phyloP scores from a whole-genome alignment of 202 grass and related monocot species.

The Schoenoplectus tabernaemontani region DNA sequence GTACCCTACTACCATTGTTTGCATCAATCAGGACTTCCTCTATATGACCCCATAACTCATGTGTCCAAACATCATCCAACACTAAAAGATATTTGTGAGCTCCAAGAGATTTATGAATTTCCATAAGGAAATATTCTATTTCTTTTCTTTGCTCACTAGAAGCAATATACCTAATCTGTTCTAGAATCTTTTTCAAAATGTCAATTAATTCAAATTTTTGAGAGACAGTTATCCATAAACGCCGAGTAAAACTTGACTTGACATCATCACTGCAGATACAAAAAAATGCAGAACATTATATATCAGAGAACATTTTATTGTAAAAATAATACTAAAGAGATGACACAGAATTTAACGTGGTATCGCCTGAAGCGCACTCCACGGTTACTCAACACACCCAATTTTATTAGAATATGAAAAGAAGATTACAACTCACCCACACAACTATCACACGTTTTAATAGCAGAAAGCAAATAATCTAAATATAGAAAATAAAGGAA shows the following conservation, averaged over 20 bases:
- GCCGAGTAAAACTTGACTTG: slow-evolving; percentile 20
- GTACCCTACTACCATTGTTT: neutral
- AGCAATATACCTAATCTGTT: neutral
- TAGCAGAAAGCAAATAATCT: too few species aligned
- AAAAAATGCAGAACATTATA: neutral
- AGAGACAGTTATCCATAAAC: slow-evolving; percentile 33
- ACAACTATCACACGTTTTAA: too few species aligned
- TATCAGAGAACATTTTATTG: too few species aligned
- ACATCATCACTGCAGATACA: neutral
- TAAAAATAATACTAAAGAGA: too few species aligned
- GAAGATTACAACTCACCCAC: too few species aligned
- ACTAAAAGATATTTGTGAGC: slow-evolving; percentile 7
- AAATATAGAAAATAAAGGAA: too few species aligned
- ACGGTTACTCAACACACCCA: too few species aligned
- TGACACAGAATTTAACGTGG: too few species aligned
- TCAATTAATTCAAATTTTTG: slow-evolving; percentile 11
- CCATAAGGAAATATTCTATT: neutral
- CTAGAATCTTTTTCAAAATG: slow-evolving; percentile 23
- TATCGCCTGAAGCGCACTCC: too few species aligned
- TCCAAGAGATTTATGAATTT: neutral
- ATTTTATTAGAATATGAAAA: too few species aligned
- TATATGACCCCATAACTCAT: neutral
- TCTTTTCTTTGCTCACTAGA: neutral
- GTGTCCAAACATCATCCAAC: slow-evolving; percentile 34
- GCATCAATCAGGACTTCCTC: neutral